Percentiles rank a stretch among this genome's conserved stretches.
These are phyloP conservation scores for Calonectria hongkongensis DNA, from an alignment of 2,329 filamentous ascomycete genomes.

Conservation along the genomic window DNA sequence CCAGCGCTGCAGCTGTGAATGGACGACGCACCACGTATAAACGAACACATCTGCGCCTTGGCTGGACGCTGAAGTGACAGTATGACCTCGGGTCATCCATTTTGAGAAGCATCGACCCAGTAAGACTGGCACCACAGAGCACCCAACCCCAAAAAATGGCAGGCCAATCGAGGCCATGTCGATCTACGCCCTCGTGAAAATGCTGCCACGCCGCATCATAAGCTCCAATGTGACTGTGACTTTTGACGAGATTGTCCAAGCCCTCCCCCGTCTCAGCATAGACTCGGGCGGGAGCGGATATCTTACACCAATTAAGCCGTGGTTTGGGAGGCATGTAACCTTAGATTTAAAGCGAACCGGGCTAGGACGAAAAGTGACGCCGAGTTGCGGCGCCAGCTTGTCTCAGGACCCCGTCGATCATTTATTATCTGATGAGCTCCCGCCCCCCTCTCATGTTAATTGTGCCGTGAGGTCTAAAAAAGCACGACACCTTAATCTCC, in stretches of 20 bases:
- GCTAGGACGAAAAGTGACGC: constrained; percentile 5
- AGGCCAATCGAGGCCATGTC: constrained; percentile 24
- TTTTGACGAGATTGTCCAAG: constrained; percentile 40
- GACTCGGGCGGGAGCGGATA: constrained; percentile 43
- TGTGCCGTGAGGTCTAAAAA: constrained; percentile 6
- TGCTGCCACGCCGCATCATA: constrained; percentile 36
- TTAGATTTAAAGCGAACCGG: constrained; percentile 31
- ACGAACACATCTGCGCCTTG: constrained; percentile 3
- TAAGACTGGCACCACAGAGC: constrained; percentile 21
- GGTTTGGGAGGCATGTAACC: constrained; percentile 48
- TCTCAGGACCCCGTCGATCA: constrained; percentile 42
- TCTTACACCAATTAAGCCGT: constrained; percentile 51
- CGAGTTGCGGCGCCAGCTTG: constrained; percentile 6
- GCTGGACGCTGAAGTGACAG: constrained; percentile 6
- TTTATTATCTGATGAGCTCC: constrained; percentile 51
- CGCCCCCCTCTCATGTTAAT: constrained; percentile 32
- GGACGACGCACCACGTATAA: constrained; percentile 14
- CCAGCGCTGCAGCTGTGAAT: constrained; percentile 29
- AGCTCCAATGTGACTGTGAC: constrained; percentile 38
- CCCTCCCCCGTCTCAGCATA: constrained; percentile 16
- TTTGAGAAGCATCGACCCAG: background rate
- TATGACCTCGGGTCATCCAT: constrained; percentile 7
- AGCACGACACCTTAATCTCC: background rate
- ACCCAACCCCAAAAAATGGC: constrained; percentile 15
- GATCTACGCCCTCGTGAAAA: constrained; percentile 15